Conservation (phyloP, 1,139 yeast genomes). For the Yamadazyma taylorii region DNA sequence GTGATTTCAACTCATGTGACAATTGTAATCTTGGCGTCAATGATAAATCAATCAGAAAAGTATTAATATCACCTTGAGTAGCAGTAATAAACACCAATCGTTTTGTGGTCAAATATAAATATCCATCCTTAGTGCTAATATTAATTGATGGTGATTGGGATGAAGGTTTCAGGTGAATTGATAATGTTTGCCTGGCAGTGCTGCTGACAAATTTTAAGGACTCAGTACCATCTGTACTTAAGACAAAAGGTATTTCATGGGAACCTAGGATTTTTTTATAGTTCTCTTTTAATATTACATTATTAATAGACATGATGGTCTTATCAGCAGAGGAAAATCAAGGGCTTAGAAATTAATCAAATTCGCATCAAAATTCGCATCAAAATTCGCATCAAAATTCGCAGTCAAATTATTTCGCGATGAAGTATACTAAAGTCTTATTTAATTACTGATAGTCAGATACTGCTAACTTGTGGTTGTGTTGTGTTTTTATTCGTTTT, state of each 20-base stretch:
- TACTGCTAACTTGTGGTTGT: neutral
- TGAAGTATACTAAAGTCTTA: too few species aligned
- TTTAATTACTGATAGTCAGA: too few species aligned
- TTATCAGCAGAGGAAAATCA: too few species aligned
- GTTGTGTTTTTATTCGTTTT: too few species aligned
- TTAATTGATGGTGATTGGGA: constrained; percentile 14
- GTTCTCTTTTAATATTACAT: constrained; percentile 25
- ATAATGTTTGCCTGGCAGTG: constrained; percentile 23
- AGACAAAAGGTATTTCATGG: constrained; percentile 24
- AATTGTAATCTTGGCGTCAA: constrained; percentile 24
- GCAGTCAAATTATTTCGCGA: too few species aligned
- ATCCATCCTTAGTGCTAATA: constrained; percentile 36
- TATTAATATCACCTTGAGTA: constrained; percentile 39
- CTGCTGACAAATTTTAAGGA: constrained; percentile 18
- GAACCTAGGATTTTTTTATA: constrained; percentile 18
- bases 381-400: too few species aligned
- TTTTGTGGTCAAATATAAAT: constrained; percentile 36
- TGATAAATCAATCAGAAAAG: constrained; percentile 34
- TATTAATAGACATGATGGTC: constrained; percentile 34
- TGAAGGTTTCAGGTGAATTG: constrained; percentile 17
- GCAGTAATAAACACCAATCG: constrained; percentile 38
- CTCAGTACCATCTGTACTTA: constrained; percentile 21
- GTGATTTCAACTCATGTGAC: constrained; percentile 44
- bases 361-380: too few species aligned
- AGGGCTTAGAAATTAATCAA: too few species aligned